Evolutionary conservation across 1,284 basidiomycete genomes (phyloP).

Genomic region (Cryptococcus wingfieldii): DNA sequence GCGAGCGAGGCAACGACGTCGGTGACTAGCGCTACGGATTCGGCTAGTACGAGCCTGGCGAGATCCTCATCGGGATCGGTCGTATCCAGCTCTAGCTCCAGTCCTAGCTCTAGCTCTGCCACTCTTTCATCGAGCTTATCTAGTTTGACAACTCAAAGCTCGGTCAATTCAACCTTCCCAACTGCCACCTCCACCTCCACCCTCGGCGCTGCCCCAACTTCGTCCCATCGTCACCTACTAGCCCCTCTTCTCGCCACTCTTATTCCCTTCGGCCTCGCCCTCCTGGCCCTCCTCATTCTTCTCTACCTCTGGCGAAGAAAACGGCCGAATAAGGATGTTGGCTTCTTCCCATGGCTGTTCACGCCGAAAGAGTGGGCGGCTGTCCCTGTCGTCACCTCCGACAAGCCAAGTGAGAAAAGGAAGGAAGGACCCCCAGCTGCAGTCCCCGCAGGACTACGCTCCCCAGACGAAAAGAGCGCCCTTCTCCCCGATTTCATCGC

Average conservation of each 20-base stretch:
- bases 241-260: conserved; percentile 8
- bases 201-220: not conserved
- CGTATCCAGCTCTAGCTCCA: not conserved
- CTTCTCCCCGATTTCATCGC: conserved; percentile 17
- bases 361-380: conserved; percentile 3
- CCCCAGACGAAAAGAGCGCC: conserved; percentile 18
- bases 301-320: conserved; percentile 4
- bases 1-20: not conserved
- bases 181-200: not conserved
- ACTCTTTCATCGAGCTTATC: not conserved
- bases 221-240: conserved; percentile 3
- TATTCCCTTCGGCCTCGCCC: conserved; percentile 5
- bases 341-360: conserved; percentile 6
- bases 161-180: not conserved
- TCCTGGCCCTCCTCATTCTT: conserved; percentile 7
- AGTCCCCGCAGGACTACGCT: not conserved
- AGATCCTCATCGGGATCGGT: not conserved
- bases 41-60: not conserved
- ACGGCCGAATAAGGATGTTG: not conserved
- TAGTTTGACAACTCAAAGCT: not conserved
- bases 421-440: not conserved
- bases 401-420: not conserved
- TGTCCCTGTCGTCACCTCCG: not conserved
- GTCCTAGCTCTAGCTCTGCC: not conserved
- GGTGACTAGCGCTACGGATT: not conserved